phyloP scores from a whole-genome alignment of 1,284 basidiomycete species.

The Naganishia cerealis region DNA sequence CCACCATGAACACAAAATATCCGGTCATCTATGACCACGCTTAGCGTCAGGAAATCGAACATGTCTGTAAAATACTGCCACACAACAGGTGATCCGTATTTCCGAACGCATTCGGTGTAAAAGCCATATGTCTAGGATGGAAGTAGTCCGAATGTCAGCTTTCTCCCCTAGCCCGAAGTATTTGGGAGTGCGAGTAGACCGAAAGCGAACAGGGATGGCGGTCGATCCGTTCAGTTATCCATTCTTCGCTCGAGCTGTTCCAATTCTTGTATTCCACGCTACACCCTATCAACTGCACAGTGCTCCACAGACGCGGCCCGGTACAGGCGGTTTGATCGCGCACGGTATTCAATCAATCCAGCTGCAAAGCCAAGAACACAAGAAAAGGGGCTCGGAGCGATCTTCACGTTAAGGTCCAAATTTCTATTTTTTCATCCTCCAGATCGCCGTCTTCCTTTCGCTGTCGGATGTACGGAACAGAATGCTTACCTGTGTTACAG shows the following conservation, averaged over 20 bases:
- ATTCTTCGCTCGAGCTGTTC: constrained; percentile 30
- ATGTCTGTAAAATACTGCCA: constrained; percentile 99
- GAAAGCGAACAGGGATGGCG: background rate
- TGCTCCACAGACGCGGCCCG: constrained; percentile 7
- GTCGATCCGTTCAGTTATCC: constrained; percentile 33
- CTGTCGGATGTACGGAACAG: background rate
- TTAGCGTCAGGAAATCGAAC: constrained; percentile 98
- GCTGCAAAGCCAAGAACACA: background rate
- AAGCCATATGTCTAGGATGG: constrained; percentile 89
- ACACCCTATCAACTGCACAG: background rate
- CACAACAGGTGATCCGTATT: constrained; percentile 92
- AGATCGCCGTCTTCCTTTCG: background rate
- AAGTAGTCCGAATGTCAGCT: background rate
- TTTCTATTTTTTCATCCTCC: constrained; percentile 24
- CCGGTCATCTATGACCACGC: constrained; percentile 96
- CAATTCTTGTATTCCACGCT: background rate
- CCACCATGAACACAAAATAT: constrained; percentile 99
- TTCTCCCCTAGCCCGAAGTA: background rate
- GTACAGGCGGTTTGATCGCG: constrained; percentile 18
- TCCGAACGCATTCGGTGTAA: constrained; percentile 96
- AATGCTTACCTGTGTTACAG: constrained; percentile 83
- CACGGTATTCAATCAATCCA: background rate
- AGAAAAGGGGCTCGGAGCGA: constrained; percentile 7
- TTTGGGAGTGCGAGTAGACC: background rate
- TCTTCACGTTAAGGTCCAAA: constrained; percentile 17